Percentiles rank a stretch among this genome's conserved stretches.
These are phyloP conservation scores for Porphyra umbilicalis DNA, from an alignment of 31 red algal genomes.

Conservation along the genomic window DNA sequence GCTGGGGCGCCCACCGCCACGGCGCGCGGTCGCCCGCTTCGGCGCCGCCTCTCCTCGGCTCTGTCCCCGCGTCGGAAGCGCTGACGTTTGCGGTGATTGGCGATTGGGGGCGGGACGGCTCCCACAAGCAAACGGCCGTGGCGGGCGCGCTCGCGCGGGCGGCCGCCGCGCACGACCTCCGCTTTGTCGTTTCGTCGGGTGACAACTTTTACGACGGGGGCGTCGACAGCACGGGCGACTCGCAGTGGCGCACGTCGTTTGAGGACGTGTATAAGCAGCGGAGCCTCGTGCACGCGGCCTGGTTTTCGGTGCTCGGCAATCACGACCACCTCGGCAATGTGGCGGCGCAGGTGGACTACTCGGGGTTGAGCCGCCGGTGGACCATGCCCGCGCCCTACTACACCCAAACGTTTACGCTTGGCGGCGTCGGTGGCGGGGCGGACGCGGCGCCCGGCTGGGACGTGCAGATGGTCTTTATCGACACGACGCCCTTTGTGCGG, in stretches of 20 bases:
- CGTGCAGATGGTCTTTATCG: slow-evolving; percentile 41
- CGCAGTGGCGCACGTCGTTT: slow-evolving; percentile 56
- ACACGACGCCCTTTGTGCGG: slow-evolving; percentile 60
- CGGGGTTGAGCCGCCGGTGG: slow-evolving; percentile 35
- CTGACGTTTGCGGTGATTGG: slow-evolving; percentile 49
- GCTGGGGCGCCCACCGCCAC: background rate
- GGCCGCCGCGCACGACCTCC: background rate
- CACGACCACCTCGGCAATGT: slow-evolving; percentile 66
- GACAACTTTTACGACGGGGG: slow-evolving; percentile 83
- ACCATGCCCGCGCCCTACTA: slow-evolving; percentile 61
- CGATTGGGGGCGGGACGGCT: slow-evolving; percentile 72
- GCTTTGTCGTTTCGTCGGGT: slow-evolving; percentile 45
- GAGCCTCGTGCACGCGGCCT: slow-evolving; percentile 21
- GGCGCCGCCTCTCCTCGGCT: background rate
- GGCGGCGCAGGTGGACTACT: slow-evolving; percentile 52
- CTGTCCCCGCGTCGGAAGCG: background rate
- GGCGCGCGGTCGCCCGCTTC: background rate
- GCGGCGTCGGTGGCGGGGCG: background rate
- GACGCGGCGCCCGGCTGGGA: background rate
- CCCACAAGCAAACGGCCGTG: slow-evolving; percentile 38
- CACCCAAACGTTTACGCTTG: background rate
- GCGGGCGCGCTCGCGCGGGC: slow-evolving; percentile 31
- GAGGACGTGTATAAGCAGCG: slow-evolving; percentile 42
- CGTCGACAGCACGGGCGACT: slow-evolving; percentile 28
- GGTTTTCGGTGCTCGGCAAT: slow-evolving; percentile 59